Evolutionary conservation across 2,329 filamentous ascomycete species (phyloP).

Genomic region (Falciphora oryzae): DNA sequence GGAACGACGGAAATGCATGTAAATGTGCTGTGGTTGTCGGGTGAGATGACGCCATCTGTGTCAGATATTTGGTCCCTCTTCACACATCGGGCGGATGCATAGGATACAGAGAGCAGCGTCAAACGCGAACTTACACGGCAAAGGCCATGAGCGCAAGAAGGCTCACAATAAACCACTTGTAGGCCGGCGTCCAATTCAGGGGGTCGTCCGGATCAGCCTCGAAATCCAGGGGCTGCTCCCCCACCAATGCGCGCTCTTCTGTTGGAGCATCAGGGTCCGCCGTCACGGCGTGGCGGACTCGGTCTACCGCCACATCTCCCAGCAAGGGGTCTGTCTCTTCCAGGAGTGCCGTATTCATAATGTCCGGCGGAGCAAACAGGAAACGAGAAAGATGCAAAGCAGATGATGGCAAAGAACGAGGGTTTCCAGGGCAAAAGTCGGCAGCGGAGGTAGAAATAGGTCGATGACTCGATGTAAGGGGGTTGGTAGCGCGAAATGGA

Average conservation of each 20-base stretch:
- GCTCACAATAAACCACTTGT: conserved; percentile 48
- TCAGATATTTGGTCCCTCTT: conserved; percentile 4
- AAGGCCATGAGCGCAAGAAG: conserved; percentile 50
- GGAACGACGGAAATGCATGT: conserved; percentile 52
- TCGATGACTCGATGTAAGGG: neutral
- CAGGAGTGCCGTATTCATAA: conserved; percentile 2
- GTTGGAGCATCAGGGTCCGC: neutral
- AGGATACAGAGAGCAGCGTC: neutral
- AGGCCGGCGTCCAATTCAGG: conserved; percentile 43
- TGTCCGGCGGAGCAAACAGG: neutral
- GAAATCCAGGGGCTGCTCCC: conserved; percentile 31
- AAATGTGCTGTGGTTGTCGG: conserved; percentile 39
- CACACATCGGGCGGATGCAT: neutral
- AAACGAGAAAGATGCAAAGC: neutral
- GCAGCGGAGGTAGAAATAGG: neutral
- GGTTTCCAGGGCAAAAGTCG: neutral
- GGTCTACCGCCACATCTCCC: conserved; percentile 2
- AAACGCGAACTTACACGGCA: conserved; percentile 39
- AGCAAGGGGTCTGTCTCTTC: conserved; percentile 7
- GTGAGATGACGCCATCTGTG: neutral
- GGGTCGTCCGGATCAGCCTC: conserved; percentile 45
- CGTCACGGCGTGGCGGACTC: conserved; percentile 3
- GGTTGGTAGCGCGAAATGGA: too few species aligned
- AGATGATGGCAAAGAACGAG: neutral
- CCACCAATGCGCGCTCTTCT: neutral